Evolutionary conservation across 352 stramenopile genomes (phyloP), one percentile per base, ranked within the genome.

Genomic region (Globisporangium recalcitrans): DNA sequence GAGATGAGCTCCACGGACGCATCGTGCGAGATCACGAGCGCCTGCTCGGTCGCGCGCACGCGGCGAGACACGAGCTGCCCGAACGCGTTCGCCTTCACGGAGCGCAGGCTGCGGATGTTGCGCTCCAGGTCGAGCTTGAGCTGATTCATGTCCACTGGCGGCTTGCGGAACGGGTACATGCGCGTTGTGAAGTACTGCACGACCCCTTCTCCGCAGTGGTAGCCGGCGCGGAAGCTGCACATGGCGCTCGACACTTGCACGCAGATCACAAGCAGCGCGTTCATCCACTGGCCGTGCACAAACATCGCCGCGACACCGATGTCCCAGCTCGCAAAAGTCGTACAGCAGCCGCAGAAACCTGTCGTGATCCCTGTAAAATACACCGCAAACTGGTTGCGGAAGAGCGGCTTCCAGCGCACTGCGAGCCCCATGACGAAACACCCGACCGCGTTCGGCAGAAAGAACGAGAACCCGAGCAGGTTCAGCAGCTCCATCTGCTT

Each of bases 321-420:
- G 36, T 86, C 75, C 80, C 80, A 89, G 27, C 72, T 82, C 31
- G 80, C 72, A 44, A 89, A 89, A 3, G 80, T 87, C 29, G 80
- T 89, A 61, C 77, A 87, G 63, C 68, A 82, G 54, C 80, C 80
- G 61, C 80, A 89, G 34, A 89, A 89, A 11, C 80, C 80, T n/a
- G 80, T 87, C 13, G 75, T 87, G 49, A 89, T 42, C 22, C 77
- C 77, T 10, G 72, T 80, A 21, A 85, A 65, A 34, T 84, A 67
- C 55, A 77, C 71, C 4, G 77, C 69, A 31, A 82, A 84, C 51
- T 83, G 70, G 1, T 72, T 69, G 3, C 68, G 70, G 22, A 86
- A 55, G 19, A 85, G 68, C n/a, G 72, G 68, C 60, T 77, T 82
- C 38, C 71, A 69, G 10, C 78, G 60, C 13, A 64, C 75, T 0